Conservation (phyloP, 2,329 filamentous ascomycete species). For the Talaromyces sp. region DNA sequence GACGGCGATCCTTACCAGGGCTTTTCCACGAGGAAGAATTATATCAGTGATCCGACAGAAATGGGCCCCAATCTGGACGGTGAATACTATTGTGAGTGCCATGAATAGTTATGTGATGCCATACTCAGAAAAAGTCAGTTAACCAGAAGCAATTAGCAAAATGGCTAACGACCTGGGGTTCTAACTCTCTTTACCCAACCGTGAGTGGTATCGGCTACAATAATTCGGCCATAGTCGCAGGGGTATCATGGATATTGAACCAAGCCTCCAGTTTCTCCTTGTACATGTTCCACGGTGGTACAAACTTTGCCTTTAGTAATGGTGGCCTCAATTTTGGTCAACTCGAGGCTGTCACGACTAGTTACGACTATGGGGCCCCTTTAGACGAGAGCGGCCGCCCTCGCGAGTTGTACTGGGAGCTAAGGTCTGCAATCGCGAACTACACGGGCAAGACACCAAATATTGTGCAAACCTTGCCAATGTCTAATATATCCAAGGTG, state of each 20-base stretch:
- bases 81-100: constrained; percentile 39
- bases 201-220: too few relatives aligned
- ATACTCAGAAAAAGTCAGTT: too few relatives aligned
- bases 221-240: too few relatives aligned
- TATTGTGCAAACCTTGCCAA: background rate
- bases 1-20: constrained; percentile 46
- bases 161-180: too few relatives aligned
- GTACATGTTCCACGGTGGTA: constrained; percentile 55
- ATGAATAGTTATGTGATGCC: too few relatives aligned
- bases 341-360: constrained; percentile 45
- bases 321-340: constrained; percentile 45
- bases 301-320: constrained; percentile 52
- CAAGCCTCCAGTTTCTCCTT: constrained; percentile 37
- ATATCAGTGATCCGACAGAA: constrained; percentile 40
- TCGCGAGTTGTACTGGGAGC: too few relatives aligned
- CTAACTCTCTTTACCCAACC: too few relatives aligned
- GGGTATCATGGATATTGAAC: background rate
- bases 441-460: constrained; percentile 35
- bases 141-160: too few relatives aligned
- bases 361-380: constrained; percentile 54
- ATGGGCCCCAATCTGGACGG: constrained; percentile 1
- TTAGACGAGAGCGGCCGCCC: constrained; percentile 49
- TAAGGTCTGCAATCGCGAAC: too few relatives aligned
- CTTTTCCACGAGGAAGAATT: constrained; percentile 45
- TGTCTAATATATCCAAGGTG: too few relatives aligned